Evolutionary conservation across 129 eudicot genomes (phyloP), one percentile per base, ranked within the genome.

Genomic region (Smallanthus sonchifolius): DNA sequence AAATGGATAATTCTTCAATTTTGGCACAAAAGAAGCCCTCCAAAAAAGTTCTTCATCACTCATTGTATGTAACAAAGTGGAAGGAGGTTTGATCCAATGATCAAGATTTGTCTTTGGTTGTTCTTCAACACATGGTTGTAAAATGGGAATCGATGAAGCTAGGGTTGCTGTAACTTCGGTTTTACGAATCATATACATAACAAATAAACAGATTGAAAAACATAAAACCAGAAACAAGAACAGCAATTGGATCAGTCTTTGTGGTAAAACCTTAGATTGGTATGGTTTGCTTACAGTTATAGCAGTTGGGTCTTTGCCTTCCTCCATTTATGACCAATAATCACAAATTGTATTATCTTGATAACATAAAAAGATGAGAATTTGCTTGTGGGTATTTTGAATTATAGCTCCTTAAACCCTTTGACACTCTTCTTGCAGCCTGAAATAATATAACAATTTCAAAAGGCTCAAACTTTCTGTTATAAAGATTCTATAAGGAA

Each of bases 11-110:
- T 52, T 85, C 54, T 81, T 88, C 17, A 86, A 75, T n/a, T 79
- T 76, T n/a, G 98, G 95, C 70, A 67, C 87, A 49, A 93, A 76
- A 39, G 98, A 82, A 16, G 98, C 96, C 76, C 94, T 84, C 98
- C 98, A 93, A 24, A 90, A 81, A 8, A 93, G 78, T 83, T 93
- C 95, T 72, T 81, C 52, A 40, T 93, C 98, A 70, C 73, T 89
- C 96, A 93, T 86, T 20, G 74, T 34, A 49, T 93, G 98, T 55
- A 86, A 64, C 85, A 90, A 74, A 42, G 88, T 70, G 3, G 95
- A 83, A 4, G 91, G 88, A 49, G 98, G 88, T 38, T 54, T 78
- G 48, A 83, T 90, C 98, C 91, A 93, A 60, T 54, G 77, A 10
- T 83, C 88, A 52, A 93, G 79, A 83, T 55, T 70, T 68, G 34